Conservation (phyloP, 2,329 filamentous ascomycete genomes). For the Fusarium mangiferae region DNA sequence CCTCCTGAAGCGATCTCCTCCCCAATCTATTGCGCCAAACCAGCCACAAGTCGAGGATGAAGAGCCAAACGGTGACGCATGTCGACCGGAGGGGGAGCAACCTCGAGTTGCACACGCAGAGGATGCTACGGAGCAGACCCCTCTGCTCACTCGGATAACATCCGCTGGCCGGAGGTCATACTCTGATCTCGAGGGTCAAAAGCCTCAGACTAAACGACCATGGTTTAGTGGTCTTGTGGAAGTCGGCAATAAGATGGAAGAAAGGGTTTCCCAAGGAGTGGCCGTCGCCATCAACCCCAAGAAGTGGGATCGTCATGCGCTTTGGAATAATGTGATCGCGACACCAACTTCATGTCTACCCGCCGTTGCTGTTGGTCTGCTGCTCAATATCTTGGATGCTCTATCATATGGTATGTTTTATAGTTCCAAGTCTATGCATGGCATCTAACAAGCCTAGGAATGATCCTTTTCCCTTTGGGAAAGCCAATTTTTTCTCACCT, state of each 20-base stretch:
- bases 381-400: constrained; percentile 94
- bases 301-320: constrained; percentile 73
- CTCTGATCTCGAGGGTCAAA: constrained; percentile 64
- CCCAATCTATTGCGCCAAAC: constrained; percentile 48
- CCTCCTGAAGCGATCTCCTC: constrained; percentile 62
- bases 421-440: neutral
- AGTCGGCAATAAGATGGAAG: constrained; percentile 48
- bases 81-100: constrained; percentile 19
- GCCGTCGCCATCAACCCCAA: constrained; percentile 67
- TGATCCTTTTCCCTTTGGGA: constrained; percentile 94
- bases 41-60: constrained; percentile 20
- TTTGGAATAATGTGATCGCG: constrained; percentile 73
- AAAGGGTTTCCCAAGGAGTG: constrained; percentile 45
- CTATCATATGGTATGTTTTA: constrained; percentile 80
- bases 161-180: constrained; percentile 46
- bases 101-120: constrained; percentile 17
- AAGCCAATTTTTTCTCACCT: constrained; percentile 85
- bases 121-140: constrained; percentile 57
- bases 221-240: constrained; percentile 51
- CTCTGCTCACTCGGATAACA: constrained; percentile 54
- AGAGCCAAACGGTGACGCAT: constrained; percentile 16
- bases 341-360: constrained; percentile 79
- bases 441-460: constrained; percentile 61
- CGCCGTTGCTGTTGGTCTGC: constrained; percentile 85
- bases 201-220: constrained; percentile 45